Base-by-base conservation (phyloP, 1,284 basidiomycete species). In the Ustanciosporium gigantosporum region DNA sequence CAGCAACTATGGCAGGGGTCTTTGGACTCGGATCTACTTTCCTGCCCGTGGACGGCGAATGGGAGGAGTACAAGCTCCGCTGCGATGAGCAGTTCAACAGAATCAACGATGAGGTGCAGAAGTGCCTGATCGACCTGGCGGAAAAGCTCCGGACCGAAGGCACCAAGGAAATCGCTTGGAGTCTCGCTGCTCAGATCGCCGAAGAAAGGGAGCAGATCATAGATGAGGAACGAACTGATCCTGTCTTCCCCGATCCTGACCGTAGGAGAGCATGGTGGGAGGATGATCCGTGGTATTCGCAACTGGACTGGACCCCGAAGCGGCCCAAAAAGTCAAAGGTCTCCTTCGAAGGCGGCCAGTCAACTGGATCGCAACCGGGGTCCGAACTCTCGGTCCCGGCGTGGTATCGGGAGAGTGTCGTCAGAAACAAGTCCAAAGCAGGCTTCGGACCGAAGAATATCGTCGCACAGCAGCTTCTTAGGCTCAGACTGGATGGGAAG, bases 261-360 rank as follows among this genome's bases (percentile, higher is more conserved):
- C 47, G 45, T 24, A 27, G 27, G 37, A 47, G 45, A 52, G 68
- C 19, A 44, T 68, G 79, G 38, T 90, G 88, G 86, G 84, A 84
- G 61, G 82, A 84, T 1, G 89, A 94, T 77, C 84, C 86, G 2
- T 98, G 93, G 93, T 80, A 91, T 15, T 84, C 82, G 38, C 95
- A 99, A 77, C 81, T 98, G 42, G 93, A 99, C 77, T 98, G 94
- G 94, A 87, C 88, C 2, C 90, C 90, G 0, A 97, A 97, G 79
- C 82, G 85, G 2, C 86, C 87, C n/a, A 85, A 87, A 69, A 81
- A 59, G 35, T 21, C 55, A 24, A 56, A 49, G 25, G 8, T 31
- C 11, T 19, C 20, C 8, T 8, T 19, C 8, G 32, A 35, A 8
- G 32, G 32, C 9, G 11, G 9, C 27, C n/a, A n/a, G n/a, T n/a